A percentile compares a stretch with the other conserved stretches of the same genome.
phyloP scores from a whole-genome alignment of 352 stramenopile genomes.

The Globisporangium middletonii region DNA sequence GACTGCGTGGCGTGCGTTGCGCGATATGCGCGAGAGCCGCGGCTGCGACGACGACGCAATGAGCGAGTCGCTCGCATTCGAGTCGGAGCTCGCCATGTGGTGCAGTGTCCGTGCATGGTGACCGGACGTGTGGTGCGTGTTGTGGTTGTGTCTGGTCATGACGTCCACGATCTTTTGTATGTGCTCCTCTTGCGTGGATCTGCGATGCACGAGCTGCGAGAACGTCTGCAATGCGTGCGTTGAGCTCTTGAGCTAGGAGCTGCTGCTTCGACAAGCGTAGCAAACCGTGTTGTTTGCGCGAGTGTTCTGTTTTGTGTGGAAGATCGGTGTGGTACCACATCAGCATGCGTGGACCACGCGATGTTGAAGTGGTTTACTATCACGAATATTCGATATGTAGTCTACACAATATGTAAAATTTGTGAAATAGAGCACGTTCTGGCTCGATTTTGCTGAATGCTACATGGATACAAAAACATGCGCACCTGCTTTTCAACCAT shows the following conservation, averaged over 20 bases:
- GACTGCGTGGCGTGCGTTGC: constrained; percentile 39
- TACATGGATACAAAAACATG: neutral
- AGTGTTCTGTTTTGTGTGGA: too few species aligned
- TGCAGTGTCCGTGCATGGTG: neutral
- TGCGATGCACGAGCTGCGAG: too few species aligned
- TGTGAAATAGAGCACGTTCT: neutral
- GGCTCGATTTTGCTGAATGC: neutral
- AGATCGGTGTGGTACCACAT: neutral
- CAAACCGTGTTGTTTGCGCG: too few species aligned
- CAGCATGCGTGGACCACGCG: neutral
- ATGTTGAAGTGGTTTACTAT: neutral
- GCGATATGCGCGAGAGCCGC: constrained; percentile 21
- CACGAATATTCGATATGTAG: too few species aligned
- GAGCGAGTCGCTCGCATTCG: constrained; percentile 3
- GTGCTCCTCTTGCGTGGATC: too few species aligned
- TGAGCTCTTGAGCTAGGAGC: too few species aligned
- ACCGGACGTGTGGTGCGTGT: too few species aligned
- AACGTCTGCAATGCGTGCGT: too few species aligned
- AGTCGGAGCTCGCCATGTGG: neutral
- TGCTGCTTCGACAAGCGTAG: too few species aligned
- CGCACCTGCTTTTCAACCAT: neutral
- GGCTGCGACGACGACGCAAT: neutral
- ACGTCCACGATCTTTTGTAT: too few species aligned
- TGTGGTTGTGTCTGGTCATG: too few species aligned
- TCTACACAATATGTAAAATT: neutral